A percentile compares a stretch with the other conserved stretches of the same genome.
Conservation (phyloP, 139 green algal genomes). For the Pseudopediastrum boryanum region DNA sequence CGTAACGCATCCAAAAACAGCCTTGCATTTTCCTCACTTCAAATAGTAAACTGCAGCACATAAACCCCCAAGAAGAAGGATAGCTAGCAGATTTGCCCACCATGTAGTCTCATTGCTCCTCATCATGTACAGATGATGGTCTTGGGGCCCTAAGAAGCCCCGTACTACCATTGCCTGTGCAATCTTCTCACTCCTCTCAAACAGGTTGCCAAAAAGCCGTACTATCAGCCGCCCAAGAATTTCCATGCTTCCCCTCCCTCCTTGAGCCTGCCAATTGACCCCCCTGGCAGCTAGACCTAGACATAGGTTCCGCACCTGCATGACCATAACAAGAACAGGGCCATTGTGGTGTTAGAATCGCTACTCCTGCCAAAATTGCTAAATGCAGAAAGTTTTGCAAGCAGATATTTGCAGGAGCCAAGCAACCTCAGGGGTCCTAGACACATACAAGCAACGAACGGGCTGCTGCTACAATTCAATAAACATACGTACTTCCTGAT, state of each 20-base stretch:
- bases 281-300: conserved; percentile 79
- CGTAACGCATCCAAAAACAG: too few relatives aligned
- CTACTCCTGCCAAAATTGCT: background rate
- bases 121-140: conserved; percentile 69
- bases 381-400: too few relatives aligned
- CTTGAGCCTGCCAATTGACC: conserved; percentile 72
- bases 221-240: conserved; percentile 51
- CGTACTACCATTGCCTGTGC: conserved; percentile 74
- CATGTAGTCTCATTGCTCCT: conserved; percentile 41
- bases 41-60: conserved; percentile 33
- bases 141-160: conserved; percentile 66
- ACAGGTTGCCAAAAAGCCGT: conserved; percentile 76
- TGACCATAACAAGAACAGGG: background rate
- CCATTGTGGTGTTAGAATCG: background rate
- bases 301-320: conserved; percentile 79
- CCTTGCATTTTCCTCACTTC: background rate
- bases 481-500: too few relatives aligned
- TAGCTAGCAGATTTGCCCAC: conserved; percentile 43
- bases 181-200: conserved; percentile 67
- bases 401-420: too few relatives aligned
- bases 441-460: too few relatives aligned
- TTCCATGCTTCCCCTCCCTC: conserved; percentile 49
- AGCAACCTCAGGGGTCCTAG: too few relatives aligned
- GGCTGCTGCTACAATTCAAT: too few relatives aligned
- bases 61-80: conserved; percentile 42